Conservation (phyloP, 495 filamentous ascomycete species). For the Penicillium mononematosum region DNA sequence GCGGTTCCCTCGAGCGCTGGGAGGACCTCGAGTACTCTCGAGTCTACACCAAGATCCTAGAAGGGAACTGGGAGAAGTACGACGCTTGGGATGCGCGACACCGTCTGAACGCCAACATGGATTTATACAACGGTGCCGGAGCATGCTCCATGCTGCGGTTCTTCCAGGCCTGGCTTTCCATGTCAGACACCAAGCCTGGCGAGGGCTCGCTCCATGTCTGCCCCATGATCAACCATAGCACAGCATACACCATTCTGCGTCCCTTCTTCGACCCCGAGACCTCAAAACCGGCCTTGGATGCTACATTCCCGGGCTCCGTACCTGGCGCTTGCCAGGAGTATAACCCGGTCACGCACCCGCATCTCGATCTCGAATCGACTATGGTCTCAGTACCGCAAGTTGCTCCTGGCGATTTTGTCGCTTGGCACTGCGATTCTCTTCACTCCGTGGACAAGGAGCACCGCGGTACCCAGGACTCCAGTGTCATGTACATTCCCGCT, state of each 20-base stretch:
- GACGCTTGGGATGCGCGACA: slow-evolving; percentile 77
- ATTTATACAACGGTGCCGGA: slow-evolving; percentile 80
- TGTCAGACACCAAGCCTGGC: slow-evolving; percentile 67
- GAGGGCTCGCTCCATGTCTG: slow-evolving; percentile 85
- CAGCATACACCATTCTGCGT: slow-evolving; percentile 77
- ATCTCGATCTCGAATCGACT: slow-evolving; percentile 64
- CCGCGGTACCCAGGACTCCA: slow-evolving; percentile 65
- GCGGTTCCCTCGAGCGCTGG: slow-evolving; percentile 85
- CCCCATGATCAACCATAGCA: slow-evolving; percentile 69
- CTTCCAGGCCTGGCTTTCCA: slow-evolving; percentile 85
- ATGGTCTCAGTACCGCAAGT: slow-evolving; percentile 82
- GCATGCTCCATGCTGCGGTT: slow-evolving; percentile 83
- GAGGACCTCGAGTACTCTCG: slow-evolving; percentile 73
- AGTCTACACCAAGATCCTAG: slow-evolving; percentile 71
- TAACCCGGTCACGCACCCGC: slow-evolving; percentile 67
- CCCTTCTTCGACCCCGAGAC: slow-evolving; percentile 69
- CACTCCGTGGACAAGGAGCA: slow-evolving; percentile 84
- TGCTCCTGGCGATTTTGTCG: slow-evolving; percentile 80
- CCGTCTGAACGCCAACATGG: slow-evolving; percentile 64
- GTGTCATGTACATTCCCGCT: slow-evolving; percentile 83
- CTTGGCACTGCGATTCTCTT: slow-evolving; percentile 84
- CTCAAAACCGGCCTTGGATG: slow-evolving; percentile 44
- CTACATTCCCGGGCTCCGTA: slow-evolving; percentile 68
- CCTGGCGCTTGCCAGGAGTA: slow-evolving; percentile 78
- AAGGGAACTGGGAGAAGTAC: slow-evolving; percentile 77